These are phyloP conservation scores for Melampsora americana DNA, from an alignment of 1,284 basidiomycete genomes.

Conservation along the genomic window DNA sequence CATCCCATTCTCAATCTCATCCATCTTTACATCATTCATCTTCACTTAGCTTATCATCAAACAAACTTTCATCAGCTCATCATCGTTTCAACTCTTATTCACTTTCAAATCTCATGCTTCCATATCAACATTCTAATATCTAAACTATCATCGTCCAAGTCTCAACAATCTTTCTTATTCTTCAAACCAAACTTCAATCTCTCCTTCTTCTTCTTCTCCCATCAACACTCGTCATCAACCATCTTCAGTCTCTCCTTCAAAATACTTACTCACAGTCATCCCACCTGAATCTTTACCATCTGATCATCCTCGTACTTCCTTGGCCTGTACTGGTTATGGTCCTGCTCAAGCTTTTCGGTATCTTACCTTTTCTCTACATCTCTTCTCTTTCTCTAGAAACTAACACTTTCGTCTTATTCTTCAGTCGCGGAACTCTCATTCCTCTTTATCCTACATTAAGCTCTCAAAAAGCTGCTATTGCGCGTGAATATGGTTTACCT, in stretches of 20 bases:
- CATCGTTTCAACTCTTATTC: too few relatives aligned
- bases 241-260: constrained; percentile 8
- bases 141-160: too few relatives aligned
- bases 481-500: constrained; percentile 79
- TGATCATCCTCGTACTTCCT: constrained; percentile 50
- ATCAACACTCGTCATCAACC: background rate
- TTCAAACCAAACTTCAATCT: background rate
- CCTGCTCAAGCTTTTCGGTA: constrained; percentile 50
- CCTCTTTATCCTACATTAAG: constrained; percentile 69
- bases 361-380: constrained; percentile 18
- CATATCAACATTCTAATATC: too few relatives aligned
- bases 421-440: constrained; percentile 70
- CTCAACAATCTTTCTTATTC: background rate
- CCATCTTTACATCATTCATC: too few relatives aligned
- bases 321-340: constrained; percentile 50
- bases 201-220: background rate
- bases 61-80: too few relatives aligned
- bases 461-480: constrained; percentile 70
- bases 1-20: too few relatives aligned
- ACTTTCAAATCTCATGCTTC: too few relatives aligned
- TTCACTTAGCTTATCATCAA: too few relatives aligned
- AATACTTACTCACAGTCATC: constrained; percentile 51
- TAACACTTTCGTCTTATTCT: constrained; percentile 51
- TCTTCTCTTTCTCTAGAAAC: background rate
- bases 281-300: constrained; percentile 51